These are phyloP conservation scores for Penicillium dipodomyicola DNA, from an alignment of 495 filamentous ascomycete species.

Conservation along the genomic window DNA sequence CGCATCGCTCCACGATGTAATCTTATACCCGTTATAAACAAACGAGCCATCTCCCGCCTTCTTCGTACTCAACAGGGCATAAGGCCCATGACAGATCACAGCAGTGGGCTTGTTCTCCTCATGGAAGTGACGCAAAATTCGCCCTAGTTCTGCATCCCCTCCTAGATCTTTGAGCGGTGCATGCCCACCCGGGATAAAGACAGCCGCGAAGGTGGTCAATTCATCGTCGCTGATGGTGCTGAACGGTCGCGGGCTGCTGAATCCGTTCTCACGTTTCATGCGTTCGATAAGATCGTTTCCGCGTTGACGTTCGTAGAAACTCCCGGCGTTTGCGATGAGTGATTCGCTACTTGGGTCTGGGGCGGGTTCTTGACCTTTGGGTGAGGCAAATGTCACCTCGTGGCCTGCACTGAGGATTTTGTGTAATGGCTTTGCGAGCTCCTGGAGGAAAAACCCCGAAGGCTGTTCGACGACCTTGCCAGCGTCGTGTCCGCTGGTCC, in stretches of 20 bases:
- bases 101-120: slow-evolving; percentile 34
- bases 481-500: slow-evolving; percentile 23
- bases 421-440: slow-evolving; percentile 42
- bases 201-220: slow-evolving; percentile 30
- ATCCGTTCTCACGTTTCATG: slow-evolving; percentile 42
- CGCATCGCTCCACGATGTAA: slow-evolving; percentile 34
- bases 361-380: slow-evolving; percentile 32
- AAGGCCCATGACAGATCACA: slow-evolving; percentile 45
- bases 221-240: slow-evolving; percentile 30
- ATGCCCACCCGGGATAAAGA: slow-evolving; percentile 46
- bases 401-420: slow-evolving; percentile 38
- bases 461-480: slow-evolving; percentile 35
- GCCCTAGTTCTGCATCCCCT: slow-evolving; percentile 35
- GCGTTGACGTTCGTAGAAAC: slow-evolving; percentile 41
- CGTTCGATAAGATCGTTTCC: slow-evolving; percentile 37
- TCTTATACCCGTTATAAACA: slow-evolving; percentile 35
- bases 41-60: slow-evolving; percentile 30
- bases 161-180: slow-evolving; percentile 41
- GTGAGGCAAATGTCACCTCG: slow-evolving; percentile 40
- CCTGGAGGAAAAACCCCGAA: slow-evolving; percentile 46
- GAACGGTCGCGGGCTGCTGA: slow-evolving; percentile 29
- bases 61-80: slow-evolving; percentile 40
- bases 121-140: slow-evolving; percentile 39
- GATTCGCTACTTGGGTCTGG: slow-evolving; percentile 40
- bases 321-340: slow-evolving; percentile 36